Base-by-base conservation (phyloP, 257 asterid species). In the Thymus quinquecostatus region DNA sequence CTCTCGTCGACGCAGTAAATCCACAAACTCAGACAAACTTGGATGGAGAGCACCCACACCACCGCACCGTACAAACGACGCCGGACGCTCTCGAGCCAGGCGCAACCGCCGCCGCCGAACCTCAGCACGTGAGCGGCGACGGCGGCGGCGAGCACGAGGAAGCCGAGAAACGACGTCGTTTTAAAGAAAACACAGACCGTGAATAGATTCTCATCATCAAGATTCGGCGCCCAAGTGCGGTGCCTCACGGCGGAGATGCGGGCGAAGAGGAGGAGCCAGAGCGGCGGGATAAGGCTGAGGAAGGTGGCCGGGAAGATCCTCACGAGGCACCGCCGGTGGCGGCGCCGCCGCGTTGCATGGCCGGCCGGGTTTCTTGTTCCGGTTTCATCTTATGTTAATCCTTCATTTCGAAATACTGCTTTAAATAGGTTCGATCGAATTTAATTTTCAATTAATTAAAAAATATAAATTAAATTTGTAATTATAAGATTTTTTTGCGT, bases 271-370 rank as follows among this genome's bases (percentile, higher is more conserved):
- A 89, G 86, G 71, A 84, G 84, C 1, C 87, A 84, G 3, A 87
- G 85, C 64, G 93, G 96, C 74, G 78, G 84, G 73, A 87, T 88
- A 64, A 89, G 96, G 82, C 89, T 79, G 75, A 87, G 90, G 65
- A 84, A 78, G 65, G 81, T 60, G 64, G 72, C 70, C 10, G 47
- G 21, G 0, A 21, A 21, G 21, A 21, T 21, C 21, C 21, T 21
- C 21, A 21, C 21, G 21, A 21, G 21, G 21, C 21, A 21, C 21
- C 21, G 21, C 21, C 21, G 21, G 21, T 0, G 21, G 21, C 21
- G 21, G 21, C 21, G 21, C 21, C 21, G 21, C 21, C 21, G 0
- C 21, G 21, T 21, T 21, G 21, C 21, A 21, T 21, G 21, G 21
- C 21, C 21, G 21, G 21, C 21, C 21, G 21, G 0, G 21, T 21